phyloP scores from a whole-genome alignment of 2,329 filamentous ascomycete genomes.

The Colletotrichum sp. region DNA sequence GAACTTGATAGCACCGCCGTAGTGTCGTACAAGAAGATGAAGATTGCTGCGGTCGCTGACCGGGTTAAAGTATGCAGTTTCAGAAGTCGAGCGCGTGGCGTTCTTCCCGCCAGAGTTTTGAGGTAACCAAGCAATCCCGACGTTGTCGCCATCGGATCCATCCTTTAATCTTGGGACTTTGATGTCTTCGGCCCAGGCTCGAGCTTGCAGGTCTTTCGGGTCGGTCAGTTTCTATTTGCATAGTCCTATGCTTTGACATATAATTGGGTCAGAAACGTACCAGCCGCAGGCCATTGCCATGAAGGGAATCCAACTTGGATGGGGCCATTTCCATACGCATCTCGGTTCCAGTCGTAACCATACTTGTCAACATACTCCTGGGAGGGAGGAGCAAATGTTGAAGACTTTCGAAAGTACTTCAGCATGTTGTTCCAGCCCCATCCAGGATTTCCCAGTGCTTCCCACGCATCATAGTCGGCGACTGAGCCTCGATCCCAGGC shows the following conservation, averaged over 20 bases:
- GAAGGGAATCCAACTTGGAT: slow-evolving; percentile 26
- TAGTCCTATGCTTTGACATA: not conserved
- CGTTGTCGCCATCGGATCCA: slow-evolving; percentile 26
- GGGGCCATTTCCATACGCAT: slow-evolving; percentile 21
- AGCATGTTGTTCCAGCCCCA: slow-evolving; percentile 40
- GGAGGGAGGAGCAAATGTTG: slow-evolving; percentile 21
- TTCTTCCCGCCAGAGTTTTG: slow-evolving; percentile 23
- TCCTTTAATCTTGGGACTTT: slow-evolving; percentile 16
- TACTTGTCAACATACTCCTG: slow-evolving; percentile 9
- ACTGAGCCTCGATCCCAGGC: slow-evolving; percentile 29
- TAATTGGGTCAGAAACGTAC: not conserved
- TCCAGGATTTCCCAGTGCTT: slow-evolving; percentile 36
- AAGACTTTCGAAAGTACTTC: slow-evolving; percentile 33
- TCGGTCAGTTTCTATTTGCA: not conserved
- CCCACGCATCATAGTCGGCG: slow-evolving; percentile 38
- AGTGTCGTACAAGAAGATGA: slow-evolving; percentile 24
- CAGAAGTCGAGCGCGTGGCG: slow-evolving; percentile 23
- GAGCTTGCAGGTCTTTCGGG: slow-evolving; percentile 9
- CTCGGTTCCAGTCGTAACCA: not conserved
- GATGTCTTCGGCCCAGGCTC: slow-evolving; percentile 22
- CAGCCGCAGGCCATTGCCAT: slow-evolving; percentile 28
- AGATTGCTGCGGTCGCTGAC: slow-evolving; percentile 21
- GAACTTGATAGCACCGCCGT: slow-evolving; percentile 25
- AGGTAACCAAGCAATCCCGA: slow-evolving; percentile 27
- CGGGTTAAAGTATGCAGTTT: slow-evolving; percentile 25